phyloP scores from a whole-genome alignment of 106 monocot genomes.

The Allium fistulosum region DNA sequence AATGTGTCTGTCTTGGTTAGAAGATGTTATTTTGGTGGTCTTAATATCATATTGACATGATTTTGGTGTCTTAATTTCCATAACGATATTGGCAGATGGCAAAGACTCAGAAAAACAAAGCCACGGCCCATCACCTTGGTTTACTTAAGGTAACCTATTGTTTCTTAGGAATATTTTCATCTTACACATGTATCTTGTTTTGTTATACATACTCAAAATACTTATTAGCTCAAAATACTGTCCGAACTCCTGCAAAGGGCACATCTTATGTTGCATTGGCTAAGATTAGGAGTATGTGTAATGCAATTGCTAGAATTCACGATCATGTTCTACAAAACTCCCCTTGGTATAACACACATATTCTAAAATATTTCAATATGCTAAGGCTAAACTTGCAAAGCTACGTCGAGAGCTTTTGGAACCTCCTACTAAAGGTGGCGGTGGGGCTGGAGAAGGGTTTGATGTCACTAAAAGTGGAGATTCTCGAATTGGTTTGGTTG shows the following conservation, averaged over 20 bases:
- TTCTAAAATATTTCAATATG: neutral
- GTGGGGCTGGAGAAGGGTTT: slow-evolving; percentile 96
- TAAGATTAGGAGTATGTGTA: too few species aligned
- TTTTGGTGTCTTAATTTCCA: too few species aligned
- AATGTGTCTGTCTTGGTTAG: too few species aligned
- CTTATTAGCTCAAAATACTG: neutral
- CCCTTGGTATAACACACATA: too few species aligned
- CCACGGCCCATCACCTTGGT: slow-evolving; percentile 95
- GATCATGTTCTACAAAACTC: too few species aligned
- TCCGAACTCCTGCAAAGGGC: too few species aligned
- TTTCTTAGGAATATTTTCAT: neutral
- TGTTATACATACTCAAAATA: too few species aligned
- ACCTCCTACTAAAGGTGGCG: slow-evolving; percentile 83
- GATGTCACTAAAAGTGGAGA: slow-evolving; percentile 99
- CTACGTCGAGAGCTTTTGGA: slow-evolving; percentile 77
- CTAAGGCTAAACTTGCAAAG: slow-evolving; percentile 95
- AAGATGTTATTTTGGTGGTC: too few species aligned
- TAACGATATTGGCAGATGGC: slow-evolving; percentile 64
- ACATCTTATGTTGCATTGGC: too few species aligned
- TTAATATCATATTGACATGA: too few species aligned
- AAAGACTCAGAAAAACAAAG: slow-evolving; percentile 95
- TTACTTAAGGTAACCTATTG: slow-evolving; percentile 61
- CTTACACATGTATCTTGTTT: too few species aligned
- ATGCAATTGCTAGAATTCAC: too few species aligned
- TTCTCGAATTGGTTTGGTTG: slow-evolving; percentile 91